A percentile compares a stretch with the other conserved stretches of the same genome.
Evolutionary conservation across 192 early-diverging fungal genomes (phyloP).

Genomic region (Martensiomyces pterosporus): DNA sequence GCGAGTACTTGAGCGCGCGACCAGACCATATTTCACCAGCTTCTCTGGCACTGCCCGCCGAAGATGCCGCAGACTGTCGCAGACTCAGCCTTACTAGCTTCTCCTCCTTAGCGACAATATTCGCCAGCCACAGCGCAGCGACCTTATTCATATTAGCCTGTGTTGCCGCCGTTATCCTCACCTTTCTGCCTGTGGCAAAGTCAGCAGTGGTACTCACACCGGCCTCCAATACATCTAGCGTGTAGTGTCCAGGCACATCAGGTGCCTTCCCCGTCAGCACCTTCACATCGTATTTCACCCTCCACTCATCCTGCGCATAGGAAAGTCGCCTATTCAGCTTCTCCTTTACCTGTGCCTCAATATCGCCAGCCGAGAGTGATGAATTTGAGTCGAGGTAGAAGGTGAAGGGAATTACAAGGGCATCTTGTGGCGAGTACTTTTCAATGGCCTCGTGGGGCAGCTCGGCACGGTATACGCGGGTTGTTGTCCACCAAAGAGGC

Average conservation of each 20-base stretch:
- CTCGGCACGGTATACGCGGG: conserved; percentile 46
- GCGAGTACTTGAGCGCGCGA: conserved; percentile 78
- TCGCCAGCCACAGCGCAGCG: conserved; percentile 5
- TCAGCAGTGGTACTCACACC: not conserved
- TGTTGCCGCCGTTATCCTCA: conserved; percentile 2
- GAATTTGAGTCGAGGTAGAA: conserved; percentile 25
- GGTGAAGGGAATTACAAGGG: conserved; percentile 18
- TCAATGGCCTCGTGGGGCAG: conserved; percentile 24
- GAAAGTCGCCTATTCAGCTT: conserved; percentile 1
- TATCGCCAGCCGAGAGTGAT: conserved; percentile 2
- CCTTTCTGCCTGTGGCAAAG: conserved; percentile 5
- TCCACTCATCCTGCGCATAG: conserved; percentile 18
- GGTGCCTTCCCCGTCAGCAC: conserved; percentile 4
- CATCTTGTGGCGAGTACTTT: conserved; percentile 8
- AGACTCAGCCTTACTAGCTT: not conserved
- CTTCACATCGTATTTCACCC: conserved; percentile 8
- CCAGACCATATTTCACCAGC: too few relatives aligned
- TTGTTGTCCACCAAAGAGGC: conserved; percentile 51
- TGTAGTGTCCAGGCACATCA: conserved; percentile 34
- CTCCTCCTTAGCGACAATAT: conserved; percentile 28
- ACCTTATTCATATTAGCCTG: not conserved
- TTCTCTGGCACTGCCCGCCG: not conserved
- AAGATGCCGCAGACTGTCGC: not conserved
- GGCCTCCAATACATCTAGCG: conserved; percentile 8
- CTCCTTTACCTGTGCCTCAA: conserved; percentile 6